These are phyloP conservation scores for Eragrostis nindensis DNA, from an alignment of 176 grass and related monocot genomes.

Conservation along the genomic window DNA sequence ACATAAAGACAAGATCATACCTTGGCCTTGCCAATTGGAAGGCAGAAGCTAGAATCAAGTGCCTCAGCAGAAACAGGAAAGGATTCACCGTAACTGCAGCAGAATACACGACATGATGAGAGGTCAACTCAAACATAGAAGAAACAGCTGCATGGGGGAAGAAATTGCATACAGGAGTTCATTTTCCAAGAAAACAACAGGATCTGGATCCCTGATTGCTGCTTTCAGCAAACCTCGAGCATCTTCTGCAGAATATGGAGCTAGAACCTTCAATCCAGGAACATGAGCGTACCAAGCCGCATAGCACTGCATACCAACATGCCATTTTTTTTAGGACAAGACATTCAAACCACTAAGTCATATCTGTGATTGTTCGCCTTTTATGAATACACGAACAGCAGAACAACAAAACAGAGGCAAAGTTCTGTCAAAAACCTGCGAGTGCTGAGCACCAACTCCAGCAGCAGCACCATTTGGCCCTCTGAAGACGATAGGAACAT, in stretches of 20 bases:
- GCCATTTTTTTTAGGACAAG: neutral
- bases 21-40: slow-evolving; percentile 98
- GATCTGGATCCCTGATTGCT: slow-evolving; percentile 97
- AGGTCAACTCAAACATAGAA: slow-evolving; percentile 16
- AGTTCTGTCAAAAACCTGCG: slow-evolving; percentile 62
- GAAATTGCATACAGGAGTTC: slow-evolving; percentile 80
- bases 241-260: slow-evolving; percentile 91
- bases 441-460: slow-evolving; percentile 98
- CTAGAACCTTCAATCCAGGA: slow-evolving; percentile 92
- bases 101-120: slow-evolving; percentile 25
- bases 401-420: neutral
- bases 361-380: neutral
- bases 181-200: slow-evolving; percentile 99
- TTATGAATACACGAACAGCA: slow-evolving; percentile 1
- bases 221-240: slow-evolving; percentile 94
- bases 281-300: slow-evolving; percentile 98
- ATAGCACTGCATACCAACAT: slow-evolving; percentile 86
- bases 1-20: slow-evolving; percentile 41
- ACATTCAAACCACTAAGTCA: neutral
- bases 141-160: neutral
- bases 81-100: slow-evolving; percentile 86
- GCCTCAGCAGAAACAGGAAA: slow-evolving; percentile 90
- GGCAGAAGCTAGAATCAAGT: slow-evolving; percentile 96
- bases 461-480: slow-evolving; percentile 94
- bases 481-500: slow-evolving; percentile 94